Base-by-base conservation (phyloP, 2,329 filamentous ascomycete genomes). In the Sporothrix brasiliensis region DNA sequence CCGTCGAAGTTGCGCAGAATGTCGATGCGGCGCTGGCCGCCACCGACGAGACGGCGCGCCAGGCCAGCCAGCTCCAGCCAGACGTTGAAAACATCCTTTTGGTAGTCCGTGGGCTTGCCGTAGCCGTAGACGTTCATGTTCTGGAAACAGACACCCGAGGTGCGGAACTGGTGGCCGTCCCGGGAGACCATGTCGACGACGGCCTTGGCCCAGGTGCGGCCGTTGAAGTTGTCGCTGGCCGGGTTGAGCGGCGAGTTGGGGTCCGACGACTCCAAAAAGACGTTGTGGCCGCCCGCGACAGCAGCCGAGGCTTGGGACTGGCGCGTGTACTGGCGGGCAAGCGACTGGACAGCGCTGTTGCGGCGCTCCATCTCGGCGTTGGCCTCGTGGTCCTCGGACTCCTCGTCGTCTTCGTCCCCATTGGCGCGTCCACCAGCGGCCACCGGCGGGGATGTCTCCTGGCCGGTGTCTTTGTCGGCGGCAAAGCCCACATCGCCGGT, bases 1-100 rank as follows among this genome's bases (percentile, higher is more conserved):
- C 90, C 90, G 73, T 92, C 89, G 70, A 91, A 88, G 75, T 87
- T 81, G 73, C 84, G 86, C 72, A 92, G 79, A 74, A 92, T 92
- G 75, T 92, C 88, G 73, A 91, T 88, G 74, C 87, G 86, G 63
- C 81, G 84, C 74, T 83, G 81, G 53, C 83, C 83, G 73, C 84
- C 74, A 3, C 86, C 86, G 41, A 90, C 76, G 1, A 88, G 72
- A 73, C 84, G 80, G 69, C 84, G 82, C 1, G 80, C 76, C n/a
- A 83, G 68, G 13, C 81, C 80, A 0, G 78, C 79, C 0, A 79
- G 75, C 65, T 86, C 85, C 2, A 90, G 78, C 81, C 86, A 87
- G 70, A 89, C 80, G 74, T 90, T 91, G 73, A 79, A 81, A 41
- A 91, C 87, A 73, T 89, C 85, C 79, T 88, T 89, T 76, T 92